phyloP scores from a whole-genome alignment of 2,329 filamentous ascomycete species.

The Fusarium sulawesiense region DNA sequence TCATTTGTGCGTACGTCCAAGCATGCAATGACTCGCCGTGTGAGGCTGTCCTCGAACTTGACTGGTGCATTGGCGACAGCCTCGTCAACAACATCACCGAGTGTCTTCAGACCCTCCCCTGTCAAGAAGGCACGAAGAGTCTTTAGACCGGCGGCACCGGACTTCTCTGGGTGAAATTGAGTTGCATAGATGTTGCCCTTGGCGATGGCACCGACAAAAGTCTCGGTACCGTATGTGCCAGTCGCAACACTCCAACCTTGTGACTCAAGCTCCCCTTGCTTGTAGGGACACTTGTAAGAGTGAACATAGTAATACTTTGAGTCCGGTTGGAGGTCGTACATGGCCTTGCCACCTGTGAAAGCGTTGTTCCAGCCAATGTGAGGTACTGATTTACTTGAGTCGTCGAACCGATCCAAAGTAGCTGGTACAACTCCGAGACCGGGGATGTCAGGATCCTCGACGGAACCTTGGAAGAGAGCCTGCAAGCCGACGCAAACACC shows the following conservation, averaged over 20 bases:
- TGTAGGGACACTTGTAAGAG: constrained; percentile 87
- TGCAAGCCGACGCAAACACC: constrained; percentile 96
- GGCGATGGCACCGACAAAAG: constrained; percentile 90
- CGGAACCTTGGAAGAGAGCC: constrained; percentile 86
- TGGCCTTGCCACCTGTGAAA: constrained; percentile 65
- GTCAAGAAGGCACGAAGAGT: constrained; percentile 87
- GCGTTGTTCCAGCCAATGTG: constrained; percentile 99
- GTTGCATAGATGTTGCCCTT: constrained; percentile 88
- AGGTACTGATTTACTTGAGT: constrained; percentile 86
- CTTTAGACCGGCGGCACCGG: constrained; percentile 85
- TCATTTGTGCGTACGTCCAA: constrained; percentile 96
- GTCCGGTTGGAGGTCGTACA: constrained; percentile 81
- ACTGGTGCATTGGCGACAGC: constrained; percentile 24
- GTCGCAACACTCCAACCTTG: constrained; percentile 94
- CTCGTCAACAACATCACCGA: constrained; percentile 51
- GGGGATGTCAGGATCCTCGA: constrained; percentile 76
- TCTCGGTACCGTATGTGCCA: constrained; percentile 85
- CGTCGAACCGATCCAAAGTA: constrained; percentile 79
- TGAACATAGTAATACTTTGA: constrained; percentile 99
- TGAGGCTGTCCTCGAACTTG: constrained; percentile 73
- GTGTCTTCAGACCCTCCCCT: constrained; percentile 68
- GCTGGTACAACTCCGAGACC: constrained; percentile 82
- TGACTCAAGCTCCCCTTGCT: constrained; percentile 76
- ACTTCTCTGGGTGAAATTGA: constrained; percentile 98
- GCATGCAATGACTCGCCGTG: constrained; percentile 93